Conservation (phyloP, 1,139 yeast genomes). For the Ogataea hybrid region DNA sequence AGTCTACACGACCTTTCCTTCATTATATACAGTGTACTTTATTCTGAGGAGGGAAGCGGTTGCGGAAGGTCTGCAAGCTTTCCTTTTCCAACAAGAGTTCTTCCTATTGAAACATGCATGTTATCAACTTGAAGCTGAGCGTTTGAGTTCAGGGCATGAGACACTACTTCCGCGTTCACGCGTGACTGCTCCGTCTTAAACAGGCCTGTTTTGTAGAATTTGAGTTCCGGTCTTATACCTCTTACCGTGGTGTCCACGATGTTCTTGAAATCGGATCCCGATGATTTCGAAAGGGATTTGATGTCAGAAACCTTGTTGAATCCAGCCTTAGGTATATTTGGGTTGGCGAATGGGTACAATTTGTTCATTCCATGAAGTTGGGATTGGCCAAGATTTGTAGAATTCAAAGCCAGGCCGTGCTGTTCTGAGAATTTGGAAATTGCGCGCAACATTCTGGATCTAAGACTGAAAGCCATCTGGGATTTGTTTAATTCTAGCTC, state of each 20-base stretch:
- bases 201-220: slow-evolving; percentile 15
- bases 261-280: slow-evolving; percentile 20
- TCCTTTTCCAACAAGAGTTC: slow-evolving; percentile 21
- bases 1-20: slow-evolving; percentile 5
- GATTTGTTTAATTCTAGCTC: slow-evolving; percentile 27
- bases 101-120: slow-evolving; percentile 19
- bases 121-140: slow-evolving; percentile 30
- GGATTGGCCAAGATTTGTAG: slow-evolving; percentile 12
- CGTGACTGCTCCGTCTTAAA: slow-evolving; percentile 25
- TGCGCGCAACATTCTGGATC: slow-evolving; percentile 30
- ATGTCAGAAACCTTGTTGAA: slow-evolving; percentile 15
- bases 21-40: slow-evolving; percentile 5
- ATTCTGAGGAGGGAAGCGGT: slow-evolving; percentile 21
- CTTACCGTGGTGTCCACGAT: slow-evolving; percentile 26
- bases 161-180: slow-evolving; percentile 30
- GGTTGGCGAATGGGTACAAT: slow-evolving; percentile 27
- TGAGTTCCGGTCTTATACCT: slow-evolving; percentile 28
- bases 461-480: slow-evolving; percentile 25
- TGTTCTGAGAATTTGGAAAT: slow-evolving; percentile 23
- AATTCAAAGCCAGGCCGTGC: slow-evolving; percentile 25
- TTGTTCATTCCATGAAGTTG: slow-evolving; percentile 18
- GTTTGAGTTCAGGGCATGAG: slow-evolving; percentile 29
- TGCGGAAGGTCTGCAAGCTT: slow-evolving; percentile 24
- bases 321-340: slow-evolving; percentile 21
- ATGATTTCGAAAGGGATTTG: slow-evolving; percentile 13